Base-by-base conservation (phyloP, 257 asterid species). In the Petunia secreta region DNA sequence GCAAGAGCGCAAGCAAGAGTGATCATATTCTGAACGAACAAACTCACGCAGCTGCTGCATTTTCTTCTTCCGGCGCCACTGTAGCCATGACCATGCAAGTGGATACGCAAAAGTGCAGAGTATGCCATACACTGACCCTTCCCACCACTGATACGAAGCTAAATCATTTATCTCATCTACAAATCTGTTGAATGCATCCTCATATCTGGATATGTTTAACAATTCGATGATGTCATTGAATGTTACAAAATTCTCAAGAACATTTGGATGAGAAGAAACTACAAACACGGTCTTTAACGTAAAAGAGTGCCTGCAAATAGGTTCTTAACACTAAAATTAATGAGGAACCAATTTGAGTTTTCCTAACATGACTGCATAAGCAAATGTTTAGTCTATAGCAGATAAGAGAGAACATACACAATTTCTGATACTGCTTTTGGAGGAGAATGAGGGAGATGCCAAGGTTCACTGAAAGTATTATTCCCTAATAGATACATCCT, bases 91-190 rank as follows among this genome's bases (percentile, higher is more conserved):
- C 96, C 97, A 91, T 76, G 95, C 95, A 79, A 94, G 92, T 83
- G 98, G 97, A 84, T 92, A 94, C 38, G 88, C 93, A 84, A 86
- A 75, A 57, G 86, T 78, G 86, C 90, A 89, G 52, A 94, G 91
- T 66, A 92, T 87, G 78, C 97, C 85, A 44, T 90, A 89, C 2
- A 89, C 84, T 52, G 98, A 92, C 75, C 98, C 98, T 91, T 92
- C 97, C 98, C 98, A 94, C 98, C 97, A 92, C 80, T 92, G 90
- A 86, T 92, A 94, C 78, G 91, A 86, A 83, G 97, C 95, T 87
- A 94, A 87, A 75, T 89, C 88, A 86, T 94, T 94, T 81, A 91
- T 81, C 83, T 92, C 97, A 75, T 92, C 97, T 50, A 91, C 97
- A 89, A 94, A 91, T 84, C 90, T 86, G 90, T 91, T 94, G 85